A percentile compares a stretch with the other conserved stretches of the same genome.
Conservation (phyloP, 2,329 filamentous ascomycete species). For the Saccharata proteae region DNA sequence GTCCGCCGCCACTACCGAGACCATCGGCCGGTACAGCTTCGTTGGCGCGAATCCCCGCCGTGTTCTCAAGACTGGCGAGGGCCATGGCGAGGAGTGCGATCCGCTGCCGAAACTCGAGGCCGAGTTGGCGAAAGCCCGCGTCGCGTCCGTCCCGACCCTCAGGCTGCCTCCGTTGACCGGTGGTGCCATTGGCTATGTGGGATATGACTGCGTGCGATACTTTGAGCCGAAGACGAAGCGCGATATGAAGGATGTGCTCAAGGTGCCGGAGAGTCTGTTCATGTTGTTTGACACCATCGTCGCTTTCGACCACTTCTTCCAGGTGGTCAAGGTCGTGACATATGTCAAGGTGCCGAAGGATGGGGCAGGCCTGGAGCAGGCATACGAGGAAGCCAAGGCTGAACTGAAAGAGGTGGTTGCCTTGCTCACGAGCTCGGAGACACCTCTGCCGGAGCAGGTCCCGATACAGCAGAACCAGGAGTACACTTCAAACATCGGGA, state of each 20-base stretch:
- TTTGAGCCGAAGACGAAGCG: conserved; percentile 95
- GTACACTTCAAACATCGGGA: conserved; percentile 87
- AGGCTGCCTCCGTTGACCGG: conserved; percentile 77
- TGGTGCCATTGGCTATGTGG: conserved; percentile 90
- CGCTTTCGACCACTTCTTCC: conserved; percentile 89
- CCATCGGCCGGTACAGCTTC: conserved; percentile 90
- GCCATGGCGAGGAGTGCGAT: conserved; percentile 73
- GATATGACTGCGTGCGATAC: conserved; percentile 94
- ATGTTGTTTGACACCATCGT: conserved; percentile 95
- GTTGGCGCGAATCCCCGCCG: conserved; percentile 69
- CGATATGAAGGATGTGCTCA: conserved; percentile 74
- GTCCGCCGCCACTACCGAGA: conserved; percentile 82
- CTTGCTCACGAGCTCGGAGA: conserved; percentile 60
- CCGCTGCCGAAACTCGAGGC: conserved; percentile 72
- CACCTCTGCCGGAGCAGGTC: conserved; percentile 63
- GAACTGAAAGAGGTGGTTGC: conserved; percentile 57
- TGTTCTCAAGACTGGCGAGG: conserved; percentile 75
- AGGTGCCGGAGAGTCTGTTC: conserved; percentile 87
- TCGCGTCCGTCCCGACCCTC: conserved; percentile 72
- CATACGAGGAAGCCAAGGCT: conserved; percentile 56
- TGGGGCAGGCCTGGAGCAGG: conserved; percentile 45
- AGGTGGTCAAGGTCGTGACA: conserved; percentile 84
- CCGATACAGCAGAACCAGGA: conserved; percentile 62
- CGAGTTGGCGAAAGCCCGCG: conserved; percentile 66
- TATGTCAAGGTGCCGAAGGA: conserved; percentile 59